phyloP scores from a whole-genome alignment of 2,329 filamentous ascomycete genomes.

The Fusarium sororula region DNA sequence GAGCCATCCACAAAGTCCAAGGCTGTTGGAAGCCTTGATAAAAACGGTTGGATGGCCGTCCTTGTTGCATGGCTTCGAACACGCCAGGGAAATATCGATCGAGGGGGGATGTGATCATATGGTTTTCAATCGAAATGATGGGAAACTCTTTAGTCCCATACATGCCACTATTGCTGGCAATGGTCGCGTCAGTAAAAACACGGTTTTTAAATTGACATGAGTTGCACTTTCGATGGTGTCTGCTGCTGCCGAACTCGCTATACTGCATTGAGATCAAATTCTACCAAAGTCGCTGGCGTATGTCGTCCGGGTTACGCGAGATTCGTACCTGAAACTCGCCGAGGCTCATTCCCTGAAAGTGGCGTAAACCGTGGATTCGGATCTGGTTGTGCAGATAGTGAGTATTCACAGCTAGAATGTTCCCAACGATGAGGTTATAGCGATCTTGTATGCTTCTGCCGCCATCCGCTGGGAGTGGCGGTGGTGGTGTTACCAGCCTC shows the following conservation, averaged over 20 bases:
- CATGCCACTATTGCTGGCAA: not conserved
- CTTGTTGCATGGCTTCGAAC: not conserved
- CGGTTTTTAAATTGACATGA: not conserved
- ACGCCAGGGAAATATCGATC: not conserved
- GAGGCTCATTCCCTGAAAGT: too few species aligned
- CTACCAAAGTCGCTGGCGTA: too few species aligned
- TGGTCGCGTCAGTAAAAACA: too few species aligned
- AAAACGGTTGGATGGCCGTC: too few species aligned
- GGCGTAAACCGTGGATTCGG: rapidly evolving
- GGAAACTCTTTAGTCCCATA: not conserved
- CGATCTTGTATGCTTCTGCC: not conserved
- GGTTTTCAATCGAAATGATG: not conserved
- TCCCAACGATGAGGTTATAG: not conserved
- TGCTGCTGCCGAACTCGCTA: too few species aligned
- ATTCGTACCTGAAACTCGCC: too few species aligned
- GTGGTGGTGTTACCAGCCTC: too few species aligned
- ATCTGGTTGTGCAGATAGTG: too few species aligned
- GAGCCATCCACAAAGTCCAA: not conserved
- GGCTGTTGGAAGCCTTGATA: too few species aligned
- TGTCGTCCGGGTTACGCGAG: too few species aligned
- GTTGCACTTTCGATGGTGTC: not conserved
- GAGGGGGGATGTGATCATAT: not conserved
- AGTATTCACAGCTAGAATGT: too few species aligned
- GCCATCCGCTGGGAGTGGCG: not conserved
- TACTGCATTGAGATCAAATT: too few species aligned